Base-by-base conservation (phyloP, 225 moss, liverwort and hornwort genomes). In the Pseudoscleropodium purum region DNA sequence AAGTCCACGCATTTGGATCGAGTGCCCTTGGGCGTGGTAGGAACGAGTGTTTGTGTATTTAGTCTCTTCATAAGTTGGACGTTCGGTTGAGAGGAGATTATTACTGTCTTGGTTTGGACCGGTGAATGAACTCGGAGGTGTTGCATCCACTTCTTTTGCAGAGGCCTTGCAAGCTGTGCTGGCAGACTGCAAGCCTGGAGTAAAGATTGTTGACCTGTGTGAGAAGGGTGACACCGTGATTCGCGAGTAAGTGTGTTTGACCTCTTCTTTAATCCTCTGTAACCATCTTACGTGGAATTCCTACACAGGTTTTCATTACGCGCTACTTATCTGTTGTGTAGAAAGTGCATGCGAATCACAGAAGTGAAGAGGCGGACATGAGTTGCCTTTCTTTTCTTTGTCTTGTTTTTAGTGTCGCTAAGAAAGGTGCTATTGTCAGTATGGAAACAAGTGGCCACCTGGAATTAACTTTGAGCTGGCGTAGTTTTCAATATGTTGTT, bases 151-250 rank as follows among this genome's bases (percentile, higher is more conserved):
- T 14, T 75, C 70, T 83, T 79, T 51, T 41, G 78, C 79, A 79
- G 79, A 65, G 79, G 79, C 49, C 36, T 75, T 84, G 91, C 97
- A 97, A 93, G 92, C 94, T 82, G 99, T 99, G 84, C 84, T 99
- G 90, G 92, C 95, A 72, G 97, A 96, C 65, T 95, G 93, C 91
- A 95, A 95, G 89, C 89, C 96, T 70, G 99, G 99, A 84, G 95
- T 93, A 33, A 99, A 99, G 93, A 92, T 99, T 88, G 99, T 99
- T 79, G 97, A 97, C 92, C 90, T 99, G 27, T 99, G 99, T 81
- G 99, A 99, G 87, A 97, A 96, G 90, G 99, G 99, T 62, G 99
- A 99, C 86, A 94, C 93, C 45, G 92, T 97, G 84, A 96, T 99
- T 85, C 96, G 96, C 93, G 97, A 99, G 97, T 97, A 92, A 83